Evolutionary conservation across 352 stramenopile genomes (phyloP).

Genomic region (Thraustochytrium striatum): DNA sequence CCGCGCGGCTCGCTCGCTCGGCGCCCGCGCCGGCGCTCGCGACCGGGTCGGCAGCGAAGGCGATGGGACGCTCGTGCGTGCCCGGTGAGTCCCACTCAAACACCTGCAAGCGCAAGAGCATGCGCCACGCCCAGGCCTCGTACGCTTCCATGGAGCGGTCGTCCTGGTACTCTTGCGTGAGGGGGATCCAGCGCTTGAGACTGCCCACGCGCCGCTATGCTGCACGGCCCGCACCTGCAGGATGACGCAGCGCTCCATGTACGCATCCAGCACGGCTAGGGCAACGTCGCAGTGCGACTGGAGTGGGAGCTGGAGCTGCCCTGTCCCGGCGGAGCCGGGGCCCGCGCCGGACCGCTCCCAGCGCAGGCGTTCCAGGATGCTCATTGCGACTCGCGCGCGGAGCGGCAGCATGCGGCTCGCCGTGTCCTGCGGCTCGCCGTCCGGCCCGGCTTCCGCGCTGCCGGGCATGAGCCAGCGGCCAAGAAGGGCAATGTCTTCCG

Average conservation of each 20-base stretch:
- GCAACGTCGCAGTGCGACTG: background rate
- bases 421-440: no score
- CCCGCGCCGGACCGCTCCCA: no score
- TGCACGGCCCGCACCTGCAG: background rate
- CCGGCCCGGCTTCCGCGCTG: no score
- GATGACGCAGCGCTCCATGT: background rate
- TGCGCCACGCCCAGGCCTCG: slow-evolving; percentile 16
- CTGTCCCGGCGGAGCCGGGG: background rate
- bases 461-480: no score
- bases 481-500: no score
- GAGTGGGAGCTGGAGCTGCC: background rate
- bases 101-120: background rate
- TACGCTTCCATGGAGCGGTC: background rate
- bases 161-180: slow-evolving; percentile 11
- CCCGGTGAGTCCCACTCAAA: no score
- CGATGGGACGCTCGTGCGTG: background rate
- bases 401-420: no score
- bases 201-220: background rate
- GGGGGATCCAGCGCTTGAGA: slow-evolving; percentile 23
- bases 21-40: background rate
- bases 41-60: background rate
- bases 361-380: no score
- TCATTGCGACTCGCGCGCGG: no score
- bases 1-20: background rate
- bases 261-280: background rate